phyloP scores from a whole-genome alignment of 352 stramenopile species.

The Globisporangium paroecandrum region DNA sequence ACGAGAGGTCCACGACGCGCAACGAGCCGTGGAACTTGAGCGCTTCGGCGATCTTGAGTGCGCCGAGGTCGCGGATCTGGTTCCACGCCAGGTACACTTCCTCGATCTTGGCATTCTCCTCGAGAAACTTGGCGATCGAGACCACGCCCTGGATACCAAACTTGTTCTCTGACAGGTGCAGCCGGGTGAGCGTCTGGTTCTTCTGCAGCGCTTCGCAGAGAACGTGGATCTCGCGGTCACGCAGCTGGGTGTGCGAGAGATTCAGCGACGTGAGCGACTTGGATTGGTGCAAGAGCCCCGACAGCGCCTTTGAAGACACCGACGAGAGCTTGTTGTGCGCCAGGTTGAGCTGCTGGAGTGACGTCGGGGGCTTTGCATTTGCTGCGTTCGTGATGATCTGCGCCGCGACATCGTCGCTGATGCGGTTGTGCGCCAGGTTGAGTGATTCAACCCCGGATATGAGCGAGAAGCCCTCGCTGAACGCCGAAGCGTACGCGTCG shows the following conservation, averaged over 20 bases:
- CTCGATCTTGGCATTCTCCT: slow-evolving; percentile 73
- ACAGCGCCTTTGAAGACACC: slow-evolving; percentile 36
- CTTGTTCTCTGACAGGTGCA: slow-evolving; percentile 74
- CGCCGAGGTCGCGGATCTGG: slow-evolving; percentile 60
- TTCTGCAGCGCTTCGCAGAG: slow-evolving; percentile 72
- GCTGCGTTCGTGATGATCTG: slow-evolving; percentile 42
- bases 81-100: slow-evolving; percentile 80
- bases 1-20: slow-evolving; percentile 69
- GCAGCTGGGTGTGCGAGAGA: slow-evolving; percentile 60
- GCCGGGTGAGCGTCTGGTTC: slow-evolving; percentile 56
- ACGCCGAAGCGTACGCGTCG: slow-evolving; percentile 50
- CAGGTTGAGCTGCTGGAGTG: slow-evolving; percentile 59
- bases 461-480: slow-evolving; percentile 58
- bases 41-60: slow-evolving; percentile 67
- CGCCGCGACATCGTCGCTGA: slow-evolving; percentile 53
- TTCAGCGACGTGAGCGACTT: slow-evolving; percentile 61
- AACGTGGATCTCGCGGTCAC: slow-evolving; percentile 56
- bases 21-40: slow-evolving; percentile 73
- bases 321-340: slow-evolving; percentile 54
- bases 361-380: slow-evolving; percentile 15
- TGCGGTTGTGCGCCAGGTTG: slow-evolving; percentile 73
- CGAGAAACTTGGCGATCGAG: slow-evolving; percentile 63
- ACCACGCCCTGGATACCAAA: slow-evolving; percentile 60
- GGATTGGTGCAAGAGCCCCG: slow-evolving; percentile 35
- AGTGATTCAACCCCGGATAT: slow-evolving; percentile 61